Conservation (phyloP, 805 yeast species). For the Yamadazyma sp. region DNA sequence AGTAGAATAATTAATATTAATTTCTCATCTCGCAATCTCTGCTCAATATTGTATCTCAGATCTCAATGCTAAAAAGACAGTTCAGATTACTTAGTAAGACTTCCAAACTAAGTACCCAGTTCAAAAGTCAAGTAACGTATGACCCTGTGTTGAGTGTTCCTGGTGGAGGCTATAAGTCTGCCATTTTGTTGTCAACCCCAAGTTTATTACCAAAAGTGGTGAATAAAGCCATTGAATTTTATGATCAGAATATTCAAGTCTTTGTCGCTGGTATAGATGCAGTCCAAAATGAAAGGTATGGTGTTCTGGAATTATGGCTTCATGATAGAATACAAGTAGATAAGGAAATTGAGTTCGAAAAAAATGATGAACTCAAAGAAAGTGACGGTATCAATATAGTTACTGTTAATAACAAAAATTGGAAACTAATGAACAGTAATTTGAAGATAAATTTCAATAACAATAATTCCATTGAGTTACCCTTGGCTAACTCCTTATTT, state of each 20-base stretch:
- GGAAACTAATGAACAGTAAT: slow-evolving; percentile 31
- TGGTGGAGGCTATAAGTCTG: slow-evolving; percentile 18
- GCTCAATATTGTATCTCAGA: too few species aligned
- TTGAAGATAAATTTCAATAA: slow-evolving; percentile 18
- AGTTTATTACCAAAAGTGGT: slow-evolving; percentile 27
- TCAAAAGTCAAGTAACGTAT: not conserved
- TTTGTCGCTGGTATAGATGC: slow-evolving; percentile 42
- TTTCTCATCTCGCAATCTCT: too few species aligned
- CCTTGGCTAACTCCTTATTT: slow-evolving; percentile 41
- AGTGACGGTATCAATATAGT: slow-evolving; percentile 37
- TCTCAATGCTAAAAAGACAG: slow-evolving; percentile 4
- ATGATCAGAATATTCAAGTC: slow-evolving; percentile 29
- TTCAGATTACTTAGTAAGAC: slow-evolving; percentile 9
- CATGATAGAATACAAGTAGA: slow-evolving; percentile 11
- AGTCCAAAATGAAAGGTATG: slow-evolving; percentile 29
- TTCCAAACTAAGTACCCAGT: not conserved
- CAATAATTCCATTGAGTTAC: slow-evolving; percentile 16
- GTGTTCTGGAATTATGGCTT: slow-evolving; percentile 40
- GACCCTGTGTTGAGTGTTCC: not conserved
- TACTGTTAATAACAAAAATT: slow-evolving; percentile 30
- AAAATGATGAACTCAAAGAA: slow-evolving; percentile 19
- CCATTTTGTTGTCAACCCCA: slow-evolving; percentile 36
- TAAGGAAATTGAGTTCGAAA: slow-evolving; percentile 17
- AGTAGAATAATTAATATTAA: slow-evolving; percentile 5
- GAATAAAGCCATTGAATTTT: slow-evolving; percentile 25